phyloP scores from a whole-genome alignment of 2,329 filamentous ascomycete species.

The Xylaria sp. region DNA sequence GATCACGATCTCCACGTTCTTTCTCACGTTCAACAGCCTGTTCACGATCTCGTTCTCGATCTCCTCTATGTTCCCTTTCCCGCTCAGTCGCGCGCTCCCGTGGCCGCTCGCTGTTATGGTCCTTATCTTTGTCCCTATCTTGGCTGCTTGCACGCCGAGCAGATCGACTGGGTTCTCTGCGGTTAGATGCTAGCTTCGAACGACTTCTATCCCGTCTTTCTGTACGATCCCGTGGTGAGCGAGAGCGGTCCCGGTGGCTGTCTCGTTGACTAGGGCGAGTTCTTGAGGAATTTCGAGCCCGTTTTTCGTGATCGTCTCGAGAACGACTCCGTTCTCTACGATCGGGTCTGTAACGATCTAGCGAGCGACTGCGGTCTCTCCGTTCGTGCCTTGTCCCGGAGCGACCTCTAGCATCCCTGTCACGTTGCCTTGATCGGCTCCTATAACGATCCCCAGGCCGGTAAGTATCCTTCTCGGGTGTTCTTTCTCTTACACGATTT shows the following conservation, averaged over 20 bases:
- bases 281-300: constrained; percentile 47
- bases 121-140: constrained; percentile 41
- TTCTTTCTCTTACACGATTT: constrained; percentile 50
- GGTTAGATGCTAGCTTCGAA: constrained; percentile 42
- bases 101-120: constrained; percentile 39
- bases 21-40: constrained; percentile 40
- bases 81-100: constrained; percentile 18
- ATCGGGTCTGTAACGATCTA: constrained; percentile 48
- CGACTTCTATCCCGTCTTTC: constrained; percentile 49
- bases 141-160: constrained; percentile 41
- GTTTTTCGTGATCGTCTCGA: constrained; percentile 48
- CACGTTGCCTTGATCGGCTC: constrained; percentile 46
- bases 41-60: constrained; percentile 43
- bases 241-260: constrained; percentile 48
- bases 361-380: constrained; percentile 46
- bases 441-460: constrained; percentile 48
- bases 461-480: constrained; percentile 50
- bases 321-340: constrained; percentile 48
- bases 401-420: constrained; percentile 44
- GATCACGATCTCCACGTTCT: constrained; percentile 40
- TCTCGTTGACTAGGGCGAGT: constrained; percentile 41
- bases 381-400: constrained; percentile 42
- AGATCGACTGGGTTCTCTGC: constrained; percentile 42
- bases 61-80: constrained; percentile 41
- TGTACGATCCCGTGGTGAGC: constrained; percentile 47